Evolutionary conservation across 2,329 filamentous ascomycete species (phyloP).

Genomic region (Orbilia oligospora): DNA sequence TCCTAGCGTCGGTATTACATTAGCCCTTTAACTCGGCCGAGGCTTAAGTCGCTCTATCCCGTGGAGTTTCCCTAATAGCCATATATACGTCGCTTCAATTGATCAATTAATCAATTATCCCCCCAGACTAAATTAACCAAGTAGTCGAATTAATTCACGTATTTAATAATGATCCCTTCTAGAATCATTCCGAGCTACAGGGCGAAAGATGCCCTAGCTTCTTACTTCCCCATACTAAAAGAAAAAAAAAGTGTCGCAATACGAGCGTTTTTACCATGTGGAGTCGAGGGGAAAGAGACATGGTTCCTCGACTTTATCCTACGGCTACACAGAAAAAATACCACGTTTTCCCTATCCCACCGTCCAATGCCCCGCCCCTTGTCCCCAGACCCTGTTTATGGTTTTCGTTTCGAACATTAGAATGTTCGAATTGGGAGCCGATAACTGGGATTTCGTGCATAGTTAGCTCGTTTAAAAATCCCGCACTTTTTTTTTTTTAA

Average conservation of each 20-base stretch:
- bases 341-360: conserved; percentile 41
- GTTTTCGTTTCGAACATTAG: conserved; percentile 33
- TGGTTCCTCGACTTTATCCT: conserved; percentile 49
- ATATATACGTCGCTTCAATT: conserved; percentile 17
- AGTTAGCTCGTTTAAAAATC: conserved; percentile 22
- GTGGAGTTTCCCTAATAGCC: not conserved
- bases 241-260: conserved; percentile 15
- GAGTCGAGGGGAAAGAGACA: conserved; percentile 22
- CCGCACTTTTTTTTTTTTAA: conserved; percentile 1
- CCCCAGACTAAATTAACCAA: no score
- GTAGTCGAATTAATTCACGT: no score
- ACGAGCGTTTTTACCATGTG: conserved; percentile 21
- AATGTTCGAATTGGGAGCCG: conserved; percentile 8
- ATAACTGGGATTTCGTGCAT: conserved; percentile 35
- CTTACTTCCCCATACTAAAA: conserved; percentile 22
- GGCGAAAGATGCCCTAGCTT: conserved; percentile 7
- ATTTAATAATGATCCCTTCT: conserved; percentile 19
- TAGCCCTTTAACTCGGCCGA: not conserved
- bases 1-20: conserved; percentile 2
- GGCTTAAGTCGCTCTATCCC: no score
- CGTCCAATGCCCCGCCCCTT: not conserved
- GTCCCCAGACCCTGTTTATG: conserved; percentile 17
- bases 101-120: no score
- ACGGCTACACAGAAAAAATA: conserved; percentile 34
- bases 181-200: conserved; percentile 30